Evolutionary conservation across 2,329 filamentous ascomycete species (phyloP).

Genomic region (Cercospora sesami): DNA sequence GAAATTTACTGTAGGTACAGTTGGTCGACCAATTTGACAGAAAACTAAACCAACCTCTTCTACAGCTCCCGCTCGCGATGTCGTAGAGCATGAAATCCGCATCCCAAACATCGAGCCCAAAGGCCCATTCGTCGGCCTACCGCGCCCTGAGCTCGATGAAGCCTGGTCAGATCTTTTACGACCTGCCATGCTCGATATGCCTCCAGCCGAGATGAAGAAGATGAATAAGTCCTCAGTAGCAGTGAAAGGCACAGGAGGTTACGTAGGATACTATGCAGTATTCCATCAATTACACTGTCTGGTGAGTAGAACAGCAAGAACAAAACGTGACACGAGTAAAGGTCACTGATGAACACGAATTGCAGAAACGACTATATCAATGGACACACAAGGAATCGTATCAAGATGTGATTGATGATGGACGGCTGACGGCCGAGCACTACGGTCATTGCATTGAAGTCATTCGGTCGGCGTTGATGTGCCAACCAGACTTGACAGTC

Average conservation of each 20-base stretch:
- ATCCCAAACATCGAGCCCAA: slow-evolving; percentile 11
- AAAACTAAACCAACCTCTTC: background rate
- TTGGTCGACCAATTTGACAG: background rate
- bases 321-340: no score
- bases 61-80: slow-evolving; percentile 14
- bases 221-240: slow-evolving; percentile 21
- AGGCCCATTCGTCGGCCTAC: slow-evolving; percentile 15
- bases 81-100: slow-evolving; percentile 17
- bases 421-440: slow-evolving; percentile 9
- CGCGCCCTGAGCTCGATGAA: slow-evolving; percentile 18
- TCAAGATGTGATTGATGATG: slow-evolving; percentile 9
- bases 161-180: slow-evolving; percentile 18
- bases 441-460: slow-evolving; percentile 23
- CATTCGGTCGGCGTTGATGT: slow-evolving; percentile 15
- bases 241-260: slow-evolving; percentile 6
- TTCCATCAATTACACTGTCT: slow-evolving; percentile 21
- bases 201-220: slow-evolving; percentile 13
- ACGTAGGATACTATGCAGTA: slow-evolving; percentile 21
- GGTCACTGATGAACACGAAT: no score
- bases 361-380: slow-evolving; percentile 22
- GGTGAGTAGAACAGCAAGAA: background rate
- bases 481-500: slow-evolving; percentile 19
- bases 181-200: slow-evolving; percentile 18
- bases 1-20: slow-evolving; percentile 12
- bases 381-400: slow-evolving; percentile 16